phyloP scores from a whole-genome alignment of 352 stramenopile genomes.

The Blastocystis sp. region DNA sequence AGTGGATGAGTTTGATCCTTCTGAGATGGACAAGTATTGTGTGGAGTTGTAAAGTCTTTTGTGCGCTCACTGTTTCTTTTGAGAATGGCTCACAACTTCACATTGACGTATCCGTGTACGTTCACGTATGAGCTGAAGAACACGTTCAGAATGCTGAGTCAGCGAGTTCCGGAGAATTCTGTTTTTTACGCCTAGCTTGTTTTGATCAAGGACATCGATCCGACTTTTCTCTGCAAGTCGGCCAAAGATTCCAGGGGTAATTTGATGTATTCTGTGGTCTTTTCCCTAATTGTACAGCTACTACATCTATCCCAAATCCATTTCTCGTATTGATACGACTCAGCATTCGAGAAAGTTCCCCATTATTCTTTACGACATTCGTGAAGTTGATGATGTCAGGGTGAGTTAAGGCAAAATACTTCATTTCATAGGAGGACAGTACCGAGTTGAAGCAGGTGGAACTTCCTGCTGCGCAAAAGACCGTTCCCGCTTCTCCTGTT shows the following conservation, averaged over 20 bases:
- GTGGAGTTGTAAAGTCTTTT: background rate
- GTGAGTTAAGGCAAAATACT: background rate
- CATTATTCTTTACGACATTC: conserved; percentile 37
- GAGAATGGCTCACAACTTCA: conserved; percentile 14
- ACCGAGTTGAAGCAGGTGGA: conserved; percentile 28
- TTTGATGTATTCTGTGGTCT: background rate
- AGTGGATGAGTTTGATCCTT: conserved; percentile 18
- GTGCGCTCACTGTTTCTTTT: background rate
- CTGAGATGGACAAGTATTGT: background rate
- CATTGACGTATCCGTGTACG: background rate
- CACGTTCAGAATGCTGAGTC: conserved; percentile 20
- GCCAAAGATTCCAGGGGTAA: conserved; percentile 1
- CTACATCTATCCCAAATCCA: background rate
- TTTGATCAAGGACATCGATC: background rate
- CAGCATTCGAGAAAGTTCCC: conserved; percentile 5
- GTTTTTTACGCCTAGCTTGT: background rate
- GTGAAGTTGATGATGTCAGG: conserved; percentile 7
- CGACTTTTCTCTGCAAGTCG: conserved; percentile 4
- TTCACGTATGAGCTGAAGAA: background rate
- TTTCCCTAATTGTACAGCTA: background rate
- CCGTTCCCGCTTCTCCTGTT: background rate
- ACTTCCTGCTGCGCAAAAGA: background rate
- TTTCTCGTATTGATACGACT: conserved; percentile 3
- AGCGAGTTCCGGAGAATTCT: background rate
- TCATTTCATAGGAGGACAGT: conserved; percentile 13